Evolutionary conservation across 345 rosid species (phyloP).

Genomic region (Linum lewisii): DNA sequence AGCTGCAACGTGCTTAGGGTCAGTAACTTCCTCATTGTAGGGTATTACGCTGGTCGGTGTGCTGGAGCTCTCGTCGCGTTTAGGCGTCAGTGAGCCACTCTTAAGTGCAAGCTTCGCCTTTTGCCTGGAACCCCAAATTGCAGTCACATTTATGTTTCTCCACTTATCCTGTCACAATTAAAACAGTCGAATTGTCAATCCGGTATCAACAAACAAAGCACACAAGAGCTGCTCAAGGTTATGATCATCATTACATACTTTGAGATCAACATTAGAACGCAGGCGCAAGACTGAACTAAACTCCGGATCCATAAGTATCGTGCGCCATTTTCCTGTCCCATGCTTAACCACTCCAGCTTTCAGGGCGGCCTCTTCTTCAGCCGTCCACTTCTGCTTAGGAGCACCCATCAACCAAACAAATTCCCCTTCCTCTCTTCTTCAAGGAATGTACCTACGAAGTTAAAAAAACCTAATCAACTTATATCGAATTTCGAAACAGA

Average conservation of each 20-base stretch:
- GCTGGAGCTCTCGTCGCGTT: background rate
- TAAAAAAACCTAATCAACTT: background rate
- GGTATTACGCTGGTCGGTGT: background rate
- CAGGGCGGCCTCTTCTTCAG: conserved; percentile 31
- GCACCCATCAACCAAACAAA: conserved; percentile 19
- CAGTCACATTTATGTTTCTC: conserved; percentile 31
- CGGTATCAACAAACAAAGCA: background rate
- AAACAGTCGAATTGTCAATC: background rate
- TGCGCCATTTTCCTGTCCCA: conserved; percentile 30
- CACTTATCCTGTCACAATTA: conserved; percentile 22
- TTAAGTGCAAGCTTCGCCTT: conserved; percentile 28
- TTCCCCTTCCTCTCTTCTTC: background rate
- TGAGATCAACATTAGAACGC: conserved; percentile 28
- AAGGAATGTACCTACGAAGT: background rate
- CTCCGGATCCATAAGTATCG: conserved; percentile 27
- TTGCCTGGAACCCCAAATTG: conserved; percentile 31
- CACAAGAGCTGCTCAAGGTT: background rate
- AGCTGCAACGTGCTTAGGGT: background rate
- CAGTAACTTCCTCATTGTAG: background rate
- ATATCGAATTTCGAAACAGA: background rate
- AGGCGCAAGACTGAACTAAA: conserved; percentile 16
- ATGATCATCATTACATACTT: conserved; percentile 14
- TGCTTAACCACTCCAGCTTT: conserved; percentile 30
- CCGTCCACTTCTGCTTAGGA: conserved; percentile 32
- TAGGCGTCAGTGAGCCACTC: conserved; percentile 2